These are phyloP conservation scores for Moricandia arvensis DNA, from an alignment of 345 rosid genomes.

Conservation along the genomic window DNA sequence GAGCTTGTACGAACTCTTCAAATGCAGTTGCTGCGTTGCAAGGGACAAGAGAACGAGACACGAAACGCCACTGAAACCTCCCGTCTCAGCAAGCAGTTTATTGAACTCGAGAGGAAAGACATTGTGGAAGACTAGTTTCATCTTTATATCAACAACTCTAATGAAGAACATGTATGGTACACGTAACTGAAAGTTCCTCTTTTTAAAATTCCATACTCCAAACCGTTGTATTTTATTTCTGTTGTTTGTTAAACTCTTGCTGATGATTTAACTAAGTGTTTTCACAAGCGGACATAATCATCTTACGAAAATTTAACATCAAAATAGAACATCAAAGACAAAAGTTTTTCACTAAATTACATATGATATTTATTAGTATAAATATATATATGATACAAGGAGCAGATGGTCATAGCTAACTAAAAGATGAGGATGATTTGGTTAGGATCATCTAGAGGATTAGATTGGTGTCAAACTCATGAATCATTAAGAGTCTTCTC, in stretches of 20 bases:
- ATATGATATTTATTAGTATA: too few species aligned
- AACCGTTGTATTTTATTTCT: constrained; percentile 16
- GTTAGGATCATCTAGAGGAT: background rate
- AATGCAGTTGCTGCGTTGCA: constrained; percentile 57
- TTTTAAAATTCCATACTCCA: background rate
- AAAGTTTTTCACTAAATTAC: too few species aligned
- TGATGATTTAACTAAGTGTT: background rate
- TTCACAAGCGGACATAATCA: too few species aligned
- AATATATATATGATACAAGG: background rate
- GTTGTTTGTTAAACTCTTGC: background rate
- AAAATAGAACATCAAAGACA: too few species aligned
- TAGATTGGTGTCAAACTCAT: background rate
- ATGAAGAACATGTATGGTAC: constrained; percentile 13
- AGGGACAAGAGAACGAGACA: constrained; percentile 41
- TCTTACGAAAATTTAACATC: too few species aligned
- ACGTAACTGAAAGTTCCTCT: constrained; percentile 15
- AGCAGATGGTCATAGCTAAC: background rate
- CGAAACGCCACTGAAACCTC: constrained; percentile 37
- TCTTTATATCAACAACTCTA: constrained; percentile 4
- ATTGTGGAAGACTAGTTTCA: constrained; percentile 52
- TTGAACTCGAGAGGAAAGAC: constrained; percentile 58
- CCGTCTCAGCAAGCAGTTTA: constrained; percentile 45
- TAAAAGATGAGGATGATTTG: background rate
- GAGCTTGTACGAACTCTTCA: constrained; percentile 69
- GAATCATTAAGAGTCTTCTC: background rate